These are phyloP conservation scores for Neurospora sp. DNA, from an alignment of 495 filamentous ascomycete species.

Conservation along the genomic window DNA sequence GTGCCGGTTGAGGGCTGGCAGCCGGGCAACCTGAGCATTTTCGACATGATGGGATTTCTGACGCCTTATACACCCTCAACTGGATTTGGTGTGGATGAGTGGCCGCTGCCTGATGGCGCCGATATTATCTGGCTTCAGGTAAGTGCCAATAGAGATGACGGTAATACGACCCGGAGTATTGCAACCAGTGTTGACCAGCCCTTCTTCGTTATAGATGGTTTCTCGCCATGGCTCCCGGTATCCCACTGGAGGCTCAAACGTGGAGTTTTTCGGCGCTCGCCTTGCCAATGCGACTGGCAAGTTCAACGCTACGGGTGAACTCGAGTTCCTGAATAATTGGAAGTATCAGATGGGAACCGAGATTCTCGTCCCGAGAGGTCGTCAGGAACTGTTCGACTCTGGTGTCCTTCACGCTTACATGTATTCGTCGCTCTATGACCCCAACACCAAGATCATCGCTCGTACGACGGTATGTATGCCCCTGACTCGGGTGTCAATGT, in stretches of 20 bases:
- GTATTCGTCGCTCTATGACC: constrained; percentile 50
- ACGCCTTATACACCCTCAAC: constrained; percentile 32
- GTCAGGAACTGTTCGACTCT: constrained; percentile 61
- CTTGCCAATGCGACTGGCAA: constrained; percentile 44
- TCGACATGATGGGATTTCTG: constrained; percentile 41
- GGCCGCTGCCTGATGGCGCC: constrained; percentile 41
- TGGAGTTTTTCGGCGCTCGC: constrained; percentile 44
- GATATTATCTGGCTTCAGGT: constrained; percentile 46
- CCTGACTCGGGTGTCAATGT: constrained; percentile 51
- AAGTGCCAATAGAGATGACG: too few relatives aligned
- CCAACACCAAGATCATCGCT: constrained; percentile 50
- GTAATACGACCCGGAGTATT: background rate
- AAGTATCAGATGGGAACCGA: constrained; percentile 65
- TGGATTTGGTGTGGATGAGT: constrained; percentile 48
- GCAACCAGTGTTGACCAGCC: background rate
- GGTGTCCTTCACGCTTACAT: constrained; percentile 53
- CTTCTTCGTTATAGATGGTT: constrained; percentile 50
- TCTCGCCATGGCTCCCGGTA: constrained; percentile 73
- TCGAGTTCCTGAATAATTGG: constrained; percentile 55
- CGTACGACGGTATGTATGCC: constrained; percentile 48
- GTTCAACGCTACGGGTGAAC: constrained; percentile 38
- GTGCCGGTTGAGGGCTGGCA: constrained; percentile 41
- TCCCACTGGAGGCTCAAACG: constrained; percentile 53
- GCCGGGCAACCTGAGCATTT: constrained; percentile 39
- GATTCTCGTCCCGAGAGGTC: constrained; percentile 47